Percentiles rank a stretch among this genome's conserved stretches.
Conservation (phyloP, 345 rosid species). For the Triadica sebifera region DNA sequence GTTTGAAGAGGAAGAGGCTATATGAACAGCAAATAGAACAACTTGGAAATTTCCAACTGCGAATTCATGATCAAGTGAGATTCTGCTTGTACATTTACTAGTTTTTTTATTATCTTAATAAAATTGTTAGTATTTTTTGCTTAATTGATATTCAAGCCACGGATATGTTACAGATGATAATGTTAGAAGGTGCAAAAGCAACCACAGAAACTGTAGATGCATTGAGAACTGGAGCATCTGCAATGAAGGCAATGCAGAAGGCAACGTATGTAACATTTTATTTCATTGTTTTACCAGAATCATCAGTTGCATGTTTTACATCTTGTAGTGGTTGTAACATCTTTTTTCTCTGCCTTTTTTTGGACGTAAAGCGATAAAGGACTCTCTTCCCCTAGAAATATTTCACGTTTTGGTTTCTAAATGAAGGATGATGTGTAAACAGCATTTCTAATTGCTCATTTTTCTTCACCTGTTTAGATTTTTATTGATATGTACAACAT, state of each 20-base stretch:
- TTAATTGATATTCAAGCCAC: background rate
- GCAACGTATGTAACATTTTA: conserved; percentile 56
- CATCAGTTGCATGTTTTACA: background rate
- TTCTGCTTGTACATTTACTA: conserved; percentile 3
- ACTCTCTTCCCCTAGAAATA: background rate
- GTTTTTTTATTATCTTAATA: background rate
- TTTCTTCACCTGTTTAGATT: background rate
- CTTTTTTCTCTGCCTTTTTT: background rate
- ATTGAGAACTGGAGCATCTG: conserved; percentile 78
- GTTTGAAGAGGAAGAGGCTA: conserved; percentile 85
- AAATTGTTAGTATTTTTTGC: background rate
- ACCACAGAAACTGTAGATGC: conserved; percentile 89
- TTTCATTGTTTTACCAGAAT: background rate
- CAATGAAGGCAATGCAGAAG: conserved; percentile 93
- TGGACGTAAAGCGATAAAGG: background rate
- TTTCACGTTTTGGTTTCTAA: background rate
- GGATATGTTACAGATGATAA: conserved; percentile 57
- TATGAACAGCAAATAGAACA: conserved; percentile 85
- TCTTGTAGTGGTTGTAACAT: background rate
- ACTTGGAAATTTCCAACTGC: conserved; percentile 81
- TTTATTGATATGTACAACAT: background rate
- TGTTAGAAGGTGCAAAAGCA: conserved; percentile 89
- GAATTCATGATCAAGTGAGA: conserved; percentile 79
- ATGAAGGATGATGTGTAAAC: background rate
- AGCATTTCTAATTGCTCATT: background rate